These are phyloP conservation scores for Wickerhamomyces kurtzmanii DNA, from an alignment of 805 yeast genomes.

Conservation along the genomic window DNA sequence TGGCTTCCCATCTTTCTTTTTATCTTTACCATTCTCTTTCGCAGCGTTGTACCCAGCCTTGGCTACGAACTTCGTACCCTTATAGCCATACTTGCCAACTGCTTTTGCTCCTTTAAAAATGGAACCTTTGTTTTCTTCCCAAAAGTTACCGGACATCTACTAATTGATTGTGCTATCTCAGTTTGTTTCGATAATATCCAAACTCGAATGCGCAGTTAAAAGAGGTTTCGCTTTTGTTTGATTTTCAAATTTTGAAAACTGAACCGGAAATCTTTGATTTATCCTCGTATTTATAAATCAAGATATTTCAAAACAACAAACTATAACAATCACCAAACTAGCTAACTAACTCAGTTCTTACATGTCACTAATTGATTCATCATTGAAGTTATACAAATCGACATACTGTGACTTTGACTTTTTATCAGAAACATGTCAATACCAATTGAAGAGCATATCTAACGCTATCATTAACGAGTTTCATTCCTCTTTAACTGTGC, in stretches of 20 bases:
- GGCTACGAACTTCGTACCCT: conserved; percentile 29
- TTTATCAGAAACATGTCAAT: too few relatives aligned
- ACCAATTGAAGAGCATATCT: conserved; percentile 11
- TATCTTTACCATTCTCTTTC: conserved; percentile 16
- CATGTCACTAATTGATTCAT: too few relatives aligned
- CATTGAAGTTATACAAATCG: conserved; percentile 10
- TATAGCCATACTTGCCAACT: conserved; percentile 25
- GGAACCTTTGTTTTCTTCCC: conserved; percentile 31
- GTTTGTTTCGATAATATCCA: conserved; percentile 2
- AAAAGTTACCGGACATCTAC: conserved; percentile 16
- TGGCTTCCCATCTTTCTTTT: conserved; percentile 3
- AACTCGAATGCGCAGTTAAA: not conserved
- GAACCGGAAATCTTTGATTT: conserved; percentile 1
- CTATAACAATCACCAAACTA: conserved; percentile 6
- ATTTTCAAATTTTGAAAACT: not conserved
- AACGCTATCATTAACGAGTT: conserved; percentile 12
- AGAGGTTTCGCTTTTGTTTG: conserved; percentile 1
- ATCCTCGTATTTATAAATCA: not conserved
- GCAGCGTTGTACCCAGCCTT: conserved; percentile 30
- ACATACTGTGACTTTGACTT: conserved; percentile 6
- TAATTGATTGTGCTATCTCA: conserved; percentile 4
- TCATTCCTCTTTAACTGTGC: conserved; percentile 12
- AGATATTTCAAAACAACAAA: not conserved
- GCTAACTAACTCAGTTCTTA: conserved; percentile 11
- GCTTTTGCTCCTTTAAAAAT: conserved; percentile 23